These are phyloP conservation scores for Elsinoe necatrix DNA, from an alignment of 2,329 filamentous ascomycete genomes.

Conservation along the genomic window DNA sequence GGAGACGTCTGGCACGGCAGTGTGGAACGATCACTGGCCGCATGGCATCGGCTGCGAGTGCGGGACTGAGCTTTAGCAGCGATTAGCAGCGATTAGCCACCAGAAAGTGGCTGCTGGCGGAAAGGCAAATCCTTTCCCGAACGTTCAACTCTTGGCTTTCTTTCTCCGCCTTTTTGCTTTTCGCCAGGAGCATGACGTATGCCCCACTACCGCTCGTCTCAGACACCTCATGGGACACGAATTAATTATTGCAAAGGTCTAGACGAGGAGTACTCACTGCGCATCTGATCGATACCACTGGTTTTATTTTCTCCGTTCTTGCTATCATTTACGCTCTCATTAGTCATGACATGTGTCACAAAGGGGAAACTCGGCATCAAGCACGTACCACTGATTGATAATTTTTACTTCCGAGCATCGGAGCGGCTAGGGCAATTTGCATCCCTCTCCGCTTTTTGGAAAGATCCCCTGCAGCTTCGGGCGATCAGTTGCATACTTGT, in stretches of 20 bases:
- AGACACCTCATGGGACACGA: constrained; percentile 1
- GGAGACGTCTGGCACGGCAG: not conserved
- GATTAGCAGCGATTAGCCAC: not conserved
- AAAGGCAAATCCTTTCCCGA: not conserved
- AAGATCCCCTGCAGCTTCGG: constrained; percentile 1
- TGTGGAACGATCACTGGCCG: not conserved
- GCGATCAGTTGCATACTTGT: not conserved
- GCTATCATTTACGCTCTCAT: not conserved
- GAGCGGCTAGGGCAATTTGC: not conserved
- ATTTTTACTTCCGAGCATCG: constrained; percentile 4
- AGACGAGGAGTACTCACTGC: too few species aligned
- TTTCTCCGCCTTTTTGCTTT: not conserved
- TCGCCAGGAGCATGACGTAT: constrained; percentile 4
- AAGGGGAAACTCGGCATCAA: not conserved
- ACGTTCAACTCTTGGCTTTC: not conserved
- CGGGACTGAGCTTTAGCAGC: not conserved
- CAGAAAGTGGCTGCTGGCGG: not conserved
- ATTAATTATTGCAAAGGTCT: not conserved
- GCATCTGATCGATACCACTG: not conserved
- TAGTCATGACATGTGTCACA: not conserved
- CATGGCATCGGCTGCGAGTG: not conserved
- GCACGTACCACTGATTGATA: constrained; percentile 17
- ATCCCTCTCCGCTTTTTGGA: not conserved
- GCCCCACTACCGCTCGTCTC: constrained; percentile 5
- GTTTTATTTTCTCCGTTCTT: not conserved